These are phyloP conservation scores for Sequoia sempervirens DNA, from an alignment of 75 land plant genomes.

Conservation along the genomic window DNA sequence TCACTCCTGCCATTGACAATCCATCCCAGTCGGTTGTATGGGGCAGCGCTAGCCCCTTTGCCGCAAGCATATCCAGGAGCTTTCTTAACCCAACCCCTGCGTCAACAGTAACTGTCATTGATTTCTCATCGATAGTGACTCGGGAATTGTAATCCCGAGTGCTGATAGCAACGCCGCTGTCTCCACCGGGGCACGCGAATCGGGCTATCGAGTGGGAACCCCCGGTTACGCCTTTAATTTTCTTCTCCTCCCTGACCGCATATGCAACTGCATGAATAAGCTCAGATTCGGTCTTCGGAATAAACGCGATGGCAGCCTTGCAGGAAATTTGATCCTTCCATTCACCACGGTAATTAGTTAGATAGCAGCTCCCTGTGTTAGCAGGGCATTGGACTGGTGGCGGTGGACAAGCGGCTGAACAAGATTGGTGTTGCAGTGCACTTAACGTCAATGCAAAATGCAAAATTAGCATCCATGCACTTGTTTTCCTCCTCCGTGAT, in stretches of 20 bases:
- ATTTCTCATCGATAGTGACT: conserved; percentile 25
- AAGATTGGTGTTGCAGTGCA: no score
- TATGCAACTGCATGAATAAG: conserved; percentile 15
- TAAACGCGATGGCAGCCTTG: conserved; percentile 24
- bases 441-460: no score
- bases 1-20: conserved; percentile 20
- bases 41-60: conserved; percentile 31
- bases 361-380: conserved; percentile 12
- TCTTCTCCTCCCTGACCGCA: conserved; percentile 12
- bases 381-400: conserved; percentile 15
- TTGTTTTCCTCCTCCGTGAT: no score
- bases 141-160: conserved; percentile 28
- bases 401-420: conserved; percentile 12
- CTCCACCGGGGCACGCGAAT: conserved; percentile 45
- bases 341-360: conserved; percentile 11
- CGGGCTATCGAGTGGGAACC: conserved; percentile 50
- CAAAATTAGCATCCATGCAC: no score
- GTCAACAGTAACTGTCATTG: no score
- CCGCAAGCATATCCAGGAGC: conserved; percentile 40
- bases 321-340: conserved; percentile 16
- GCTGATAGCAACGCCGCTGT: conserved; percentile 38
- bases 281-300: conserved; percentile 29
- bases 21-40: conserved; percentile 11
- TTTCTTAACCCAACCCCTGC: conserved; percentile 20
- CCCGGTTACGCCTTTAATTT: conserved; percentile 25